phyloP scores from a whole-genome alignment of 2,329 filamentous ascomycete genomes.

The Diaporthe australafricana region DNA sequence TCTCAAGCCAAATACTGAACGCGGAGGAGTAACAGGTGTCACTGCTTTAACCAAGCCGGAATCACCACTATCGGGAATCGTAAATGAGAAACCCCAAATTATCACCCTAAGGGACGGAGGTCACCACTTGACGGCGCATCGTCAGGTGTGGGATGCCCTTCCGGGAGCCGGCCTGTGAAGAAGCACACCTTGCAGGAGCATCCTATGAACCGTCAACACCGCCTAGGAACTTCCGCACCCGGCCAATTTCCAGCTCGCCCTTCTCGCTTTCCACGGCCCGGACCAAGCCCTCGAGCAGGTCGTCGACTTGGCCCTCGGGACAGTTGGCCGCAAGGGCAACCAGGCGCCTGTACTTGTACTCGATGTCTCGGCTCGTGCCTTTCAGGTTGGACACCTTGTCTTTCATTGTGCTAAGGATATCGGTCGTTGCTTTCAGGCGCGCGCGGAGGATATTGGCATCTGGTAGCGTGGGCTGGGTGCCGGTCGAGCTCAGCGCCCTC shows the following conservation, averaged over 20 bases:
- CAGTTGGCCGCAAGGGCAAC: slow-evolving; percentile 89
- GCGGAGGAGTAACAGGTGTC: background rate
- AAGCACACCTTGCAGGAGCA: background rate
- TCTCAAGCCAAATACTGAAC: background rate
- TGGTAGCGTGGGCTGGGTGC: slow-evolving; percentile 64
- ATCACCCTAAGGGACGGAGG: background rate
- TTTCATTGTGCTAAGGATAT: slow-evolving; percentile 75
- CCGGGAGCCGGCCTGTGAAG: background rate
- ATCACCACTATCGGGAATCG: background rate
- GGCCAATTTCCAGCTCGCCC: slow-evolving; percentile 78
- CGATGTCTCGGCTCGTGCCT: slow-evolving; percentile 83
- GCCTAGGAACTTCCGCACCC: slow-evolving; percentile 82
- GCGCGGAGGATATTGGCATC: slow-evolving; percentile 72
- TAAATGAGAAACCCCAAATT: background rate
- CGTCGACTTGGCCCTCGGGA: slow-evolving; percentile 82
- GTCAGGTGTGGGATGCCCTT: background rate
- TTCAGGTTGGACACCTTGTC: slow-evolving; percentile 78
- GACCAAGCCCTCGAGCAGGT: slow-evolving; percentile 81
- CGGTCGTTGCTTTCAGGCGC: slow-evolving; percentile 76
- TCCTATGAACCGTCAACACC: slow-evolving; percentile 73
- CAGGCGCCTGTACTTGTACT: slow-evolving; percentile 88
- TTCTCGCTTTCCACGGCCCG: slow-evolving; percentile 91
- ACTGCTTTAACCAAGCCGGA: background rate
- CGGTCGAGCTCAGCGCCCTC: slow-evolving; percentile 57
- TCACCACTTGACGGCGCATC: background rate